Evolutionary conservation across 192 early-diverging fungal species (phyloP).

Genomic region (Coemansia reversa): DNA sequence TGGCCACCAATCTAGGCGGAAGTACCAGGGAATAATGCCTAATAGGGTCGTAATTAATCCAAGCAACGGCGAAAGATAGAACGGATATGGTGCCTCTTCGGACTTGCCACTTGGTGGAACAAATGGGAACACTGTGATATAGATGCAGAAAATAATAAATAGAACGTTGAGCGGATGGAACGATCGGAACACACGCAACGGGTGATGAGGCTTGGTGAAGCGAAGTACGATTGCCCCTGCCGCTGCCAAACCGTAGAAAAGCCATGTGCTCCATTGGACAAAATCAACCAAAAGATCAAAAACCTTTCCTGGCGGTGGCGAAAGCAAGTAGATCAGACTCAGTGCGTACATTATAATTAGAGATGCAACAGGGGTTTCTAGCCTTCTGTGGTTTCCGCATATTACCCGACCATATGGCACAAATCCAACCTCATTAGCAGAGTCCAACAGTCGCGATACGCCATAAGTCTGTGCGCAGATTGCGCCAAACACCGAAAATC

Average conservation of each 20-base stretch:
- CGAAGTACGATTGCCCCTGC: constrained; percentile 58
- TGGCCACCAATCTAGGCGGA: constrained; percentile 54
- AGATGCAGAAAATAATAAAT: constrained; percentile 57
- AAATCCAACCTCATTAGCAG: constrained; percentile 56
- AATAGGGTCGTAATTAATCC: constrained; percentile 44
- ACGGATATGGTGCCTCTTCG: constrained; percentile 39
- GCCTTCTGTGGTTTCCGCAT: constrained; percentile 45
- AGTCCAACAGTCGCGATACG: constrained; percentile 56
- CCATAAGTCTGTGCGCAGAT: constrained; percentile 57
- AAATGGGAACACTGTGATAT: constrained; percentile 59
- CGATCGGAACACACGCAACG: constrained; percentile 55
- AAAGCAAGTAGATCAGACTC: constrained; percentile 55
- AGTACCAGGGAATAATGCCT: constrained; percentile 51
- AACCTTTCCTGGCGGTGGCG: constrained; percentile 60
- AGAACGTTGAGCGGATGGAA: constrained; percentile 50
- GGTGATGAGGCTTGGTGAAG: constrained; percentile 36
- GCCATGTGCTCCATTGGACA: constrained; percentile 61
- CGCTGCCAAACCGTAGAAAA: constrained; percentile 60
- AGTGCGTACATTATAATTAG: constrained; percentile 51
- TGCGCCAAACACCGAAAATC: constrained; percentile 56
- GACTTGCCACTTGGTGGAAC: constrained; percentile 45
- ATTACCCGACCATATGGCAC: constrained; percentile 51
- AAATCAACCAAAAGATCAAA: constrained; percentile 65
- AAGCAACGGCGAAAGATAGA: constrained; percentile 54
- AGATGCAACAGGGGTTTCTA: constrained; percentile 50